Conservation (phyloP, 805 yeast species). For the Candida railenensis region DNA sequence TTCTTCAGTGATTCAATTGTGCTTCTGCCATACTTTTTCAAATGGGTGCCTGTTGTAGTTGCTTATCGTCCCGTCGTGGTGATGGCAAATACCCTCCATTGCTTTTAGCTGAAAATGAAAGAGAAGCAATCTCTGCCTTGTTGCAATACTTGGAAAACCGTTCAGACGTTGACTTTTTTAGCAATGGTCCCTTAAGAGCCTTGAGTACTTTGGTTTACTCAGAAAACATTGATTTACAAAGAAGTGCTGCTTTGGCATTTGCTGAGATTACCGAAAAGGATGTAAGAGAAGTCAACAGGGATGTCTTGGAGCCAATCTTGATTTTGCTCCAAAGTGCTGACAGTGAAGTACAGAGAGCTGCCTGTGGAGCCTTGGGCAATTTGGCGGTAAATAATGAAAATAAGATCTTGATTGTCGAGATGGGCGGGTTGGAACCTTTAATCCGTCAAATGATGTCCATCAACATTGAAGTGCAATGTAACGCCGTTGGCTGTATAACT, state of each 20-base stretch:
- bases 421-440: conserved; percentile 97
- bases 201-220: conserved; percentile 90
- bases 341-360: conserved; percentile 95
- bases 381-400: conserved; percentile 95
- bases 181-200: conserved; percentile 83
- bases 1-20: neutral
- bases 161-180: conserved; percentile 84
- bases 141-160: conserved; percentile 86
- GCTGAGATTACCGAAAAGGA: conserved; percentile 98
- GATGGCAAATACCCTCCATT: conserved; percentile 73
- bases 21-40: no score
- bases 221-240: conserved; percentile 89
- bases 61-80: conserved; percentile 41
- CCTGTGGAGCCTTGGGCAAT: conserved; percentile 98
- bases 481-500: conserved; percentile 98
- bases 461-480: conserved; percentile 97
- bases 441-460: conserved; percentile 97
- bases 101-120: conserved; percentile 85
- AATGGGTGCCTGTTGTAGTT: conserved; percentile 46
- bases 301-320: conserved; percentile 90
- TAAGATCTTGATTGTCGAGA: conserved; percentile 88
- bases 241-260: conserved; percentile 97
- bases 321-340: conserved; percentile 83
- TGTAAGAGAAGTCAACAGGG: conserved; percentile 84
- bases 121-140: conserved; percentile 91